Evolutionary conservation across 2,329 filamentous ascomycete genomes (phyloP), one percentile per base, ranked within the genome.

Genomic region (Onygenales sp.): DNA sequence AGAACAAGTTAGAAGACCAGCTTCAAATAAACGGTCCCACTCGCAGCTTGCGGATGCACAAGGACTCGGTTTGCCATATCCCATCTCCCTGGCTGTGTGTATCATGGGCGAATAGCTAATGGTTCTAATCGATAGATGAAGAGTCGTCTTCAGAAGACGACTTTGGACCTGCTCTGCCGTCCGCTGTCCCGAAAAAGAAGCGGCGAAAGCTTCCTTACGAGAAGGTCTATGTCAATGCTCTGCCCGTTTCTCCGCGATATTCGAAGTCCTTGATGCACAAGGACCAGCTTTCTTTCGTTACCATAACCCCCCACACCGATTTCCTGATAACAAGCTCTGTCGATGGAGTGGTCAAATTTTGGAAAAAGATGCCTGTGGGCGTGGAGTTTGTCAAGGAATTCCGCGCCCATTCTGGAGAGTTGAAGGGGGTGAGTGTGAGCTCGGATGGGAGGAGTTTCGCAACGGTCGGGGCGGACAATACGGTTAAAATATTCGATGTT

Each of bases 311-410:
- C 0, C 76, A 86, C 55, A 96, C 92, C 55, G 93, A 97, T 61
- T 98, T 98, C 66, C 77, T 98, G 39, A 93, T 98, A 57, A 98
- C 93, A 1, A 88, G 87, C 56, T 97, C 93, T 0, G 74, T 88
- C 43, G 93, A 98, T 66, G 94, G 94, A n/a, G 86, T 92, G 0
- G 92, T 97, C 61, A 98, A 98, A 70, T 98, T 98, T 69, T 98
- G 93, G 93, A 98, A 98, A 75, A 98, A 98, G 74, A 81, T 87
- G 58, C 85, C 83, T 1, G 84, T 88, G 36, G 88, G 88, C 0
- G 87, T 98, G 54, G 94, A 98, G 72, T 98, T 98, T 65, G 92
- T 97, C 51, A 98, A 98, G 73, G 91, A 98, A 72, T 98, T 95
- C 74, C 86, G 85, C 65, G 91, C 93, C 6, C 94, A 98, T 71